These are phyloP conservation scores for Cucumis melo DNA, from an alignment of 306 rosid genomes.

Conservation along the genomic window DNA sequence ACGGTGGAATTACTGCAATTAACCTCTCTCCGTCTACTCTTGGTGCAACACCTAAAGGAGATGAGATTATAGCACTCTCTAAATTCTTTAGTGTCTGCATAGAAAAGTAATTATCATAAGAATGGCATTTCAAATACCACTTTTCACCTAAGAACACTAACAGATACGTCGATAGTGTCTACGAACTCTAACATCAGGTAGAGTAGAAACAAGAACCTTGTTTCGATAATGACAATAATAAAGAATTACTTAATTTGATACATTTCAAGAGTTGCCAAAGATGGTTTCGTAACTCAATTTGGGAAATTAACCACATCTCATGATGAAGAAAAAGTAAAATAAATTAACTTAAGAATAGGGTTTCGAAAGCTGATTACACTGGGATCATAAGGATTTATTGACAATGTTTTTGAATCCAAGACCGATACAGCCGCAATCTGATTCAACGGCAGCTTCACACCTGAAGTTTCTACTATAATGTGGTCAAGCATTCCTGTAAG, in stretches of 20 bases:
- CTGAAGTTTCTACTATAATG: constrained; percentile 69
- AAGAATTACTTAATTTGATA: neutral
- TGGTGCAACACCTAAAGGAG: constrained; percentile 82
- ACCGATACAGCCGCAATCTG: constrained; percentile 84
- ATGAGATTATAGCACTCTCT: constrained; percentile 75
- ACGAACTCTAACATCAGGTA: neutral
- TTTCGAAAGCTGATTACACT: constrained; percentile 27
- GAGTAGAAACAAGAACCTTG: neutral
- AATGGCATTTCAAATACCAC: neutral
- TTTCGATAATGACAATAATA: neutral
- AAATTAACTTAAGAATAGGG: neutral
- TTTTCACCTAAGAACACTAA: neutral
- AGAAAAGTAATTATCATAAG: constrained; percentile 8
- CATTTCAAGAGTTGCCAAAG: neutral
- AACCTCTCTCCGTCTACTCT: constrained; percentile 73
- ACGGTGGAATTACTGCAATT: constrained; percentile 92
- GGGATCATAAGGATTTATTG: constrained; percentile 76
- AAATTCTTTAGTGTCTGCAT: constrained; percentile 55
- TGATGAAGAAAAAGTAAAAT: neutral
- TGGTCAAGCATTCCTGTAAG: constrained; percentile 93
- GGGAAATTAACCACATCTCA: neutral
- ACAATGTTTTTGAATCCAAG: constrained; percentile 64
- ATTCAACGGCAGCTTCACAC: constrained; percentile 68
- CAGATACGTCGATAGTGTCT: neutral
- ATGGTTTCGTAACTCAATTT: too few relatives aligned